Base-by-base conservation (phyloP, 2,329 filamentous ascomycete species). In the Xylaria sp. region DNA sequence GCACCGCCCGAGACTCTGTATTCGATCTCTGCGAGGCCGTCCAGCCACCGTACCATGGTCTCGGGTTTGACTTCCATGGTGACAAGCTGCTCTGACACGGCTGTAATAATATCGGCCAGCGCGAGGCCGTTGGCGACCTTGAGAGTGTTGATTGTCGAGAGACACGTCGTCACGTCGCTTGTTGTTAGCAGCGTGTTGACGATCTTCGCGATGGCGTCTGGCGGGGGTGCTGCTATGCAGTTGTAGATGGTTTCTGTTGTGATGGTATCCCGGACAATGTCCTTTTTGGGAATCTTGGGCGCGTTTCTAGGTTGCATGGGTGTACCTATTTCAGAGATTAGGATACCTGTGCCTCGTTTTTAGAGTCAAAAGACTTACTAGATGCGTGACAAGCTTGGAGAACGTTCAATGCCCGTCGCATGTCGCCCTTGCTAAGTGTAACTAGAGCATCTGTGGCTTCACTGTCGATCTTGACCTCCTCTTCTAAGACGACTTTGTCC, bases 171-270 rank as follows among this genome's bases (percentile, higher is more conserved):
- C 49, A 99, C 91, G 73, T 99, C 94, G 55, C 87, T 86, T 1
- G 91, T 97, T 56, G 85, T 88, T 27, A 98, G 85, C 31, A 99
- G 83, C 0, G 92, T 96, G 67, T 90, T 85, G 67, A 93, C 83
- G 55, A 99, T 98, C 69, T 90, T 87, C 67, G 86, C 84, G 72
- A 98, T 92, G 70, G 97, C 94, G 23, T 89, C 87, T 0, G 95
- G 95, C 68, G 96, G 93, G 3, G 95, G 95, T 1, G 94, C 94
- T 8, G 95, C 95, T 73, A 99, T 96, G 77, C 95, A 99, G 77
- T 93, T 93, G 82, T 97, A 99, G 72, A 99, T 98, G 7, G 91
- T 92, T 74, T 97, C 90, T 35, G 91, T 97, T 68, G 97, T 97
- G 68, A 92, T 86, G 62, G 70, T 83, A 29, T 98, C 94, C 40